Evolutionary conservation across 305 asterid species (phyloP).

Genomic region (Coffea humblotiana): DNA sequence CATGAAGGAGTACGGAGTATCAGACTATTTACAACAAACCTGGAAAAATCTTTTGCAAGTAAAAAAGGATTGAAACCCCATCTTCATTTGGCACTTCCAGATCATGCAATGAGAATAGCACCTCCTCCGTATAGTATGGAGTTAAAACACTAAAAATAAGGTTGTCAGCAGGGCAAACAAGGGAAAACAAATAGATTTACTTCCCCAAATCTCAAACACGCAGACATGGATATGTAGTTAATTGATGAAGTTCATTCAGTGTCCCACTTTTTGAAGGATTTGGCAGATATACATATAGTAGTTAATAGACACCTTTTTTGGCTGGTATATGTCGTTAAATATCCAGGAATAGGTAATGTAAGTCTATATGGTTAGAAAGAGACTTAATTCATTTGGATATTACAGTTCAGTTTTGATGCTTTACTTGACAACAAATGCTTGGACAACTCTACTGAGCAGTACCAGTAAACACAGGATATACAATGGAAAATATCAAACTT

Average conservation of each 20-base stretch:
- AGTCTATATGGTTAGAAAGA: no score
- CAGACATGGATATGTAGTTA: neutral
- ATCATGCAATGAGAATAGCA: constrained; percentile 88
- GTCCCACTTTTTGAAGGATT: neutral
- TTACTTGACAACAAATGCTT: neutral
- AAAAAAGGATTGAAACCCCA: constrained; percentile 96
- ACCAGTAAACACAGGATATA: neutral
- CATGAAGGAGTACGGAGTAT: neutral
- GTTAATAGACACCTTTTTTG: no score
- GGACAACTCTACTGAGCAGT: neutral
- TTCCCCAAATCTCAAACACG: neutral
- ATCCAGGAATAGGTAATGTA: no score
- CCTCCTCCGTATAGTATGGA: constrained; percentile 97
- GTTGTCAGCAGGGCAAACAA: neutral
- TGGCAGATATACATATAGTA: neutral
- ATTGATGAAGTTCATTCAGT: no score
- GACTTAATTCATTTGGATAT: no score
- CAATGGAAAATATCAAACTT: neutral
- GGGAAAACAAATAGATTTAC: neutral
- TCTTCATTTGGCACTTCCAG: constrained; percentile 94
- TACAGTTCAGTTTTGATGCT: no score
- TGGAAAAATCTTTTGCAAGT: constrained; percentile 96
- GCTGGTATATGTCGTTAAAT: no score
- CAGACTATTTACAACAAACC: constrained; percentile 49
- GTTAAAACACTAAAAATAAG: constrained; percentile 66